Percentiles rank a stretch among this genome's conserved stretches.
These are phyloP conservation scores for Globisporangium acanthophoron DNA, from an alignment of 352 stramenopile species.

Conservation along the genomic window DNA sequence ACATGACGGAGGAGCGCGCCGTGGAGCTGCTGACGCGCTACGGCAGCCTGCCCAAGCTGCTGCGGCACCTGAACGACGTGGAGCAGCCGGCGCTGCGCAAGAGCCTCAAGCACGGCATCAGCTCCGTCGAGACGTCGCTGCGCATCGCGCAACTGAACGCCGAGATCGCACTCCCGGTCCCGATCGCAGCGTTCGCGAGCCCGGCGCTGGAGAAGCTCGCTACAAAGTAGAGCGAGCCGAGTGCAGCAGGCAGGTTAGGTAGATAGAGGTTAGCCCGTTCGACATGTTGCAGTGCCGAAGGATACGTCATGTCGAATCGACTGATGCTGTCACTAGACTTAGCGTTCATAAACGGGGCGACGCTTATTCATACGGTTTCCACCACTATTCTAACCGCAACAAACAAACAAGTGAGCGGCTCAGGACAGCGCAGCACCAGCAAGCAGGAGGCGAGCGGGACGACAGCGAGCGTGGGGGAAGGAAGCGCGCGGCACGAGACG, in stretches of 20 bases:
- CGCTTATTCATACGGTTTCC: no score
- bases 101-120: conserved; percentile 70
- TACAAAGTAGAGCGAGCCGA: not conserved
- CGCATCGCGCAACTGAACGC: conserved; percentile 64
- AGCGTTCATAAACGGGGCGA: no score
- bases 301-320: no score
- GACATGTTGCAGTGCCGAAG: not conserved
- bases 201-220: conserved; percentile 25
- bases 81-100: conserved; percentile 40
- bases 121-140: conserved; percentile 71
- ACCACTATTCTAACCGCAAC: no score
- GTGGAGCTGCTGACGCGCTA: conserved; percentile 63
- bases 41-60: conserved; percentile 40
- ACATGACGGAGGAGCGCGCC: conserved; percentile 50
- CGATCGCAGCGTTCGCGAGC: conserved; percentile 35
- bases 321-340: no score
- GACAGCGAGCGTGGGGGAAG: no score
- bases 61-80: conserved; percentile 62
- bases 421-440: no score
- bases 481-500: no score
- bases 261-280: not conserved
- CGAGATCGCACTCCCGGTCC: conserved; percentile 40
- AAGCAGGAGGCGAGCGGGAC: no score
- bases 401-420: no score
- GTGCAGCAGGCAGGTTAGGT: no score